Percentiles rank a stretch among this genome's conserved stretches.
Conservation (phyloP, 345 rosid genomes). For the Syzygium aqueum region DNA sequence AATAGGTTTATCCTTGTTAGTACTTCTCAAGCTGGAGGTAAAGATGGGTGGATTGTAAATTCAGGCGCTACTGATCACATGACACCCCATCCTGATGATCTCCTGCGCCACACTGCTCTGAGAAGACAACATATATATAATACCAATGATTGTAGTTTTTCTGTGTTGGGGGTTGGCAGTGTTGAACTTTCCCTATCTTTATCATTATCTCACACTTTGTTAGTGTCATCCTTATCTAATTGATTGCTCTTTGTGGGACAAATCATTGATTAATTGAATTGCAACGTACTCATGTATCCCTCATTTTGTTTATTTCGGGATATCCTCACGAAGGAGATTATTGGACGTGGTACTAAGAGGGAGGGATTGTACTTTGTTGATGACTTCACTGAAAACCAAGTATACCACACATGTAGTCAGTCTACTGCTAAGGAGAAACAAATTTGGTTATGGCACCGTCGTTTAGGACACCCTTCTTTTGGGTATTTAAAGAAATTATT, state of each 20-base stretch:
- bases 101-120: not conserved
- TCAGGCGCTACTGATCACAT: not conserved
- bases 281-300: not conserved
- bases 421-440: not conserved
- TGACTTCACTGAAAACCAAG: not conserved
- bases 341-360: slow-evolving; percentile 1
- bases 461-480: not conserved
- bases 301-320: not conserved
- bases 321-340: slow-evolving; percentile 1
- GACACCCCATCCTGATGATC: not conserved
- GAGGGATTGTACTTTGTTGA: not conserved
- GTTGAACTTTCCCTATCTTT: not conserved
- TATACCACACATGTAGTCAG: no score
- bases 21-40: not conserved
- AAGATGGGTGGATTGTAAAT: slow-evolving; percentile 1
- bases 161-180: not conserved
- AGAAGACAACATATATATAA: not conserved
- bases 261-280: not conserved
- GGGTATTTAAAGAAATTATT: not conserved
- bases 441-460: not conserved
- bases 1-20: no score
- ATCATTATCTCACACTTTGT: not conserved
- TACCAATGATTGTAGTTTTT: not conserved
- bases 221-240: not conserved
- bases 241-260: not conserved